phyloP scores from a whole-genome alignment of 305 asterid genomes.

The Fraxinus latifolia region DNA sequence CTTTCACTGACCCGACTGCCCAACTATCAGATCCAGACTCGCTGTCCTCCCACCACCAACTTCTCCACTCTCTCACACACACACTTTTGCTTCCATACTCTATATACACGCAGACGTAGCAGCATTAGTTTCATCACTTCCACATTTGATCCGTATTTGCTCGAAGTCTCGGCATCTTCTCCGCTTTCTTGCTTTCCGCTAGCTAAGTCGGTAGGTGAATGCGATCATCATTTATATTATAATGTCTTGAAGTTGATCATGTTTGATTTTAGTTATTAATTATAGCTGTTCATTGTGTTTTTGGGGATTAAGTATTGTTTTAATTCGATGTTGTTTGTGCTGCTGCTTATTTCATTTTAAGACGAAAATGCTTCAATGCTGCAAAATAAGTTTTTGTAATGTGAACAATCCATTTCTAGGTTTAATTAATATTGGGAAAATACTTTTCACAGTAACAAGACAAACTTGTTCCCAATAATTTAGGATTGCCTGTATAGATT shows the following conservation, averaged over 20 bases:
- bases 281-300: neutral
- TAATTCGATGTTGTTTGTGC: neutral
- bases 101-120: neutral
- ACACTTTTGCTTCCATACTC: neutral
- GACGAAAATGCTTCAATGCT: neutral
- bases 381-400: neutral
- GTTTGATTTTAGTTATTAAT: neutral
- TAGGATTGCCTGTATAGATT: neutral
- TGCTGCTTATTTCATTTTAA: neutral
- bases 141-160: neutral
- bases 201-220: slow-evolving; percentile 1
- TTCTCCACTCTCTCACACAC: neutral
- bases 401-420: neutral
- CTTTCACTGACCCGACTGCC: slow-evolving; percentile 25
- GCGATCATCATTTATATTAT: neutral
- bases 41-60: neutral
- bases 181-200: neutral
- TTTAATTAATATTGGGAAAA: neutral
- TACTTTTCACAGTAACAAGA: neutral
- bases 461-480: neutral
- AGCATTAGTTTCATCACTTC: neutral
- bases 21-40: slow-evolving; percentile 19
- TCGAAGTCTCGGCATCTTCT: neutral
- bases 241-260: neutral
- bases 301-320: neutral